These are phyloP conservation scores for Talaromyces marneffei DNA, from an alignment of 2,329 filamentous ascomycete species.

Conservation along the genomic window DNA sequence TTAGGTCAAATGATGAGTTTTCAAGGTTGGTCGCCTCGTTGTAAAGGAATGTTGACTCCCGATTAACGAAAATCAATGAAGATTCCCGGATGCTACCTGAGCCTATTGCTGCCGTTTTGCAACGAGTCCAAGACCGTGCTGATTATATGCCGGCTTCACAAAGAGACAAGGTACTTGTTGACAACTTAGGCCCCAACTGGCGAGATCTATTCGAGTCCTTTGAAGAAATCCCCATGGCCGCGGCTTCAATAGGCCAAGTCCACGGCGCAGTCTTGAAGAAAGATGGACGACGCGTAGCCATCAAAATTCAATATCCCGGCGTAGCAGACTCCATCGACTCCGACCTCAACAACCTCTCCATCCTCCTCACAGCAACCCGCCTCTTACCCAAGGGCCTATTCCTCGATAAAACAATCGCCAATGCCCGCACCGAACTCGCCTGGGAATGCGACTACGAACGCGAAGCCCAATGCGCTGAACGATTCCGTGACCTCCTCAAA, in stretches of 20 bases:
- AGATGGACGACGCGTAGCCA: constrained; percentile 70
- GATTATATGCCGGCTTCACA: constrained; percentile 98
- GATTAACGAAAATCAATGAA: constrained; percentile 18
- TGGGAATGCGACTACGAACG: constrained; percentile 97
- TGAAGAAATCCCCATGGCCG: constrained; percentile 85
- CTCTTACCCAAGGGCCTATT: constrained; percentile 88
- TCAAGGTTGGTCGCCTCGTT: constrained; percentile 50
- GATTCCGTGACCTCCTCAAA: constrained; percentile 71
- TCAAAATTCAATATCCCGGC: constrained; percentile 96
- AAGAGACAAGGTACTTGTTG: constrained; percentile 71
- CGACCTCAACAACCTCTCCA: constrained; percentile 85
- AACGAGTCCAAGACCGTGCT: constrained; percentile 90
- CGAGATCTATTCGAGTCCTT: constrained; percentile 76
- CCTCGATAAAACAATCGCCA: constrained; percentile 94
- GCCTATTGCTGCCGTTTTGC: constrained; percentile 80
- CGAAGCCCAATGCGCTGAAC: constrained; percentile 72
- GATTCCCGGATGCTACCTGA: constrained; percentile 90
- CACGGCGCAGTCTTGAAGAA: constrained; percentile 76
- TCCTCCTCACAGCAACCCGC: constrained; percentile 83
- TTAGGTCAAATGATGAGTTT: constrained; percentile 97
- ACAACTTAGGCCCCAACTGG: constrained; percentile 80
- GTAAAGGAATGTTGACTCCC: neutral
- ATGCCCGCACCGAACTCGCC: constrained; percentile 80
- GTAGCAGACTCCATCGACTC: constrained; percentile 95
- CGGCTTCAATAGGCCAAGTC: constrained; percentile 94